phyloP scores from a whole-genome alignment of 1,284 basidiomycete species.

The Microbotryum silenes-acaulis region DNA sequence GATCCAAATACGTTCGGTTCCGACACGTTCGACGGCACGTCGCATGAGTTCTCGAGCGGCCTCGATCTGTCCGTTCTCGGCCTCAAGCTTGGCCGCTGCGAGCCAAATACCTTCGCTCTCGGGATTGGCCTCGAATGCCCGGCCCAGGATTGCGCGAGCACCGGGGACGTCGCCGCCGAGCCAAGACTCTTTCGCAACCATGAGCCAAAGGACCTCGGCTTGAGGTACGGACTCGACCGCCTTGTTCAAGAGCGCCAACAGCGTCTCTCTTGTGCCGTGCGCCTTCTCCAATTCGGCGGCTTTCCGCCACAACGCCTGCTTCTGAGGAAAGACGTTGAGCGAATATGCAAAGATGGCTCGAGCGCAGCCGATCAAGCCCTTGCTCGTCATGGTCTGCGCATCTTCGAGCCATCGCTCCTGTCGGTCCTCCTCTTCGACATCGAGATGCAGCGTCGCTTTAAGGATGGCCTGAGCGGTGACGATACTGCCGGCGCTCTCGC shows the following conservation, averaged over 20 bases:
- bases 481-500: slow-evolving; percentile 75
- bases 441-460: slow-evolving; percentile 89
- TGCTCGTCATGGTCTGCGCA: slow-evolving; percentile 68
- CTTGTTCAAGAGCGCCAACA: slow-evolving; percentile 71
- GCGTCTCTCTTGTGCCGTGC: slow-evolving; percentile 73
- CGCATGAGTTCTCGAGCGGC: slow-evolving; percentile 79
- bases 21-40: slow-evolving; percentile 79
- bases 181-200: slow-evolving; percentile 95
- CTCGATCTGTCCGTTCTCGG: slow-evolving; percentile 79
- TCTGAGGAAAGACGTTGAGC: slow-evolving; percentile 81
- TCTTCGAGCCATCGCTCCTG: slow-evolving; percentile 86
- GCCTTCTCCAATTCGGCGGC: slow-evolving; percentile 87
- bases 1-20: slow-evolving; percentile 94
- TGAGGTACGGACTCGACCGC: slow-evolving; percentile 86
- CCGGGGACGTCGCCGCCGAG: slow-evolving; percentile 74
- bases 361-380: slow-evolving; percentile 71
- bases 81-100: slow-evolving; percentile 91
- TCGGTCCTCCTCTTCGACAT: slow-evolving; percentile 88
- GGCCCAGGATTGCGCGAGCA: slow-evolving; percentile 76
- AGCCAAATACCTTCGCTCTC: slow-evolving; percentile 97
- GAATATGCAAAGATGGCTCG: slow-evolving; percentile 83
- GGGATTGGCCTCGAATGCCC: slow-evolving; percentile 88
- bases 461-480: slow-evolving; percentile 89
- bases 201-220: slow-evolving; percentile 92
- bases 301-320: slow-evolving; percentile 71